A percentile compares a stretch with the other conserved stretches of the same genome.
These are phyloP conservation scores for Alternaria solani DNA, from an alignment of 2,329 filamentous ascomycete species.

Conservation along the genomic window DNA sequence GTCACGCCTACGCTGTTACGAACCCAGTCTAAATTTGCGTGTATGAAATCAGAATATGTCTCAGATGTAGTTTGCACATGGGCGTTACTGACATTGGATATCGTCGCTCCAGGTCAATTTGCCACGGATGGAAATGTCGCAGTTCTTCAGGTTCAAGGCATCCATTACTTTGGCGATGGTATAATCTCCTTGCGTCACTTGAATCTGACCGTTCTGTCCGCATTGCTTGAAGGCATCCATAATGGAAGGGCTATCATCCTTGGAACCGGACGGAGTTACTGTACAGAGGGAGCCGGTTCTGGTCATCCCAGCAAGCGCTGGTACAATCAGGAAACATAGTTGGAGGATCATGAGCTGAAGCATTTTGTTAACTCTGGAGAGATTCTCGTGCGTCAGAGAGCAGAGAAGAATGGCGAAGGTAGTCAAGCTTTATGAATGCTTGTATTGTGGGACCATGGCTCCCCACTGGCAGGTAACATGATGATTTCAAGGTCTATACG, in stretches of 20 bases:
- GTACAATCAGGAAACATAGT: slow-evolving; percentile 15
- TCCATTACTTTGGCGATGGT: slow-evolving; percentile 43
- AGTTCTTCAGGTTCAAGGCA: slow-evolving; percentile 34
- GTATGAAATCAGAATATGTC: too few species aligned
- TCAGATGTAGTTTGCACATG: too few species aligned
- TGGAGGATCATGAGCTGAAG: slow-evolving; percentile 10
- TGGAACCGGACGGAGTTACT: slow-evolving; percentile 31
- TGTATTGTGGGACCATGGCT: slow-evolving; percentile 13
- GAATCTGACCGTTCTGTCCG: slow-evolving; percentile 37
- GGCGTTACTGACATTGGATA: slow-evolving; percentile 21
- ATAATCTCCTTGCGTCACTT: slow-evolving; percentile 34
- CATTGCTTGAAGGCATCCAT: slow-evolving; percentile 42
- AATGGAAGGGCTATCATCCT: slow-evolving; percentile 33
- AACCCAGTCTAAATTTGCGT: slow-evolving; percentile 22
- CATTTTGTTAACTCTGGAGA: slow-evolving; percentile 15
- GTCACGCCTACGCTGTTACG: slow-evolving; percentile 33
- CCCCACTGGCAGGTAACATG: slow-evolving; percentile 3
- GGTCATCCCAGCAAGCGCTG: slow-evolving; percentile 30
- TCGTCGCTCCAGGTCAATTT: slow-evolving; percentile 39
- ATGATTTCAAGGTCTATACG: neutral
- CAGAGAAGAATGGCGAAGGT: slow-evolving; percentile 2
- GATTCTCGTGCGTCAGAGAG: slow-evolving; percentile 3
- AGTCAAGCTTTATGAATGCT: slow-evolving; percentile 24
- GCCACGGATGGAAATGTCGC: slow-evolving; percentile 37
- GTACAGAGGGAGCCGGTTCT: slow-evolving; percentile 35